Evolutionary conservation across 345 rosid genomes (phyloP), one percentile per base, ranked within the genome.

Genomic region (Salix dunnii): DNA sequence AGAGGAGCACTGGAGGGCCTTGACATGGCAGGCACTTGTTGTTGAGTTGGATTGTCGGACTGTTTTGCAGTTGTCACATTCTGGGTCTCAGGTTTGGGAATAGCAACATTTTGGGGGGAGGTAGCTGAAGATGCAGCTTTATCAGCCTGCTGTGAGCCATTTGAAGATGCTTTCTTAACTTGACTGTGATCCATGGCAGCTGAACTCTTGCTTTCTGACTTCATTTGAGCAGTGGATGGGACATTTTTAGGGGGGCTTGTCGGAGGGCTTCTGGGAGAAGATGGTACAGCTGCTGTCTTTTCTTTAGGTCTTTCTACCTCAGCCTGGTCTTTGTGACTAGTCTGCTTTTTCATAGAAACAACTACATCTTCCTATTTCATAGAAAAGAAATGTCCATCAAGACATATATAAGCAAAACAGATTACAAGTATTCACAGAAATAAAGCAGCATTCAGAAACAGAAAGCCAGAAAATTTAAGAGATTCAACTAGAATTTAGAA

Each of bases 1-100:
- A 93, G 74, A 51, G 99, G 97, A 79, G 97, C 94, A 86, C 97
- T 93, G 58, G 94, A 91, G 60, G 98, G 97, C 89, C 99, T 93
- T 43, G 97, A 87, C 86, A 88, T 80, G 71, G 78, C 79, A 62
- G 96, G 81, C 51, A 83, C 79, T 78, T 86, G 88, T 36, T 80
- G 84, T 18, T 74, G 80, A 42, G 42, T 4, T 35, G 86, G 79
- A 76, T 80, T 85, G 63, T 90, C 94, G 49, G 86, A 16, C n/a
- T 67, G 80, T 79, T 85, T 91, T 13, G 85, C 75, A 74, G 80
- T 53, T 71, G 85, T 69, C 48, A 82, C 80, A 72, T 88, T 89
- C 71, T 78, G 91, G 51, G 64, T 71, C 73, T 90, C 92, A 23
- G 89, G 75, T 84, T 87, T 93, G 12, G 75, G 72, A 28, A 65